Percentiles rank a stretch among this genome's conserved stretches.
Evolutionary conservation across 129 eudicot genomes (phyloP).

Genomic region (Apium graveolens): DNA sequence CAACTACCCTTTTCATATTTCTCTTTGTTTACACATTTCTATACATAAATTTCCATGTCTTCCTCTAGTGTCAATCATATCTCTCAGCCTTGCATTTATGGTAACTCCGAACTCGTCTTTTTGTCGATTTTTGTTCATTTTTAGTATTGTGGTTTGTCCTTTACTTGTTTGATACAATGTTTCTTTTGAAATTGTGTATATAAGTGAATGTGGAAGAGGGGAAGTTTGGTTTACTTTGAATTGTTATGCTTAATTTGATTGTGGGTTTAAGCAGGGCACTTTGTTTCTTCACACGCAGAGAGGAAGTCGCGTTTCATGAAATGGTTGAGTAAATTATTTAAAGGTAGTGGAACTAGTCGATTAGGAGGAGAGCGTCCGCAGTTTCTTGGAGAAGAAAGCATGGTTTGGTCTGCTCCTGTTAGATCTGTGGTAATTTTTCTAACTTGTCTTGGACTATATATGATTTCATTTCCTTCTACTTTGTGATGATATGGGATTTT

Average conservation of each 20-base stretch:
- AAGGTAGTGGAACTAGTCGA: constrained; percentile 41
- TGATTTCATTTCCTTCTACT: background rate
- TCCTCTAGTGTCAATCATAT: constrained; percentile 55
- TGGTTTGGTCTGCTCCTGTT: constrained; percentile 70
- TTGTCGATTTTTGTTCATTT: background rate
- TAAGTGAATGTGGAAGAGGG: background rate
- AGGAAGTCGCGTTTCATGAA: constrained; percentile 78
- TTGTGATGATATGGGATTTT: background rate
- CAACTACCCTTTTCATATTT: constrained; percentile 36
- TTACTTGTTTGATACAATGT: constrained; percentile 8
- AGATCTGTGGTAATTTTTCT: constrained; percentile 61
- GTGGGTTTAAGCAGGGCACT: constrained; percentile 37
- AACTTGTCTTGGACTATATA: background rate
- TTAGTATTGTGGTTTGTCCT: background rate
- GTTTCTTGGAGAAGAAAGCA: constrained; percentile 80
- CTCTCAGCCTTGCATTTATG: constrained; percentile 69
- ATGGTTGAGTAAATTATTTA: constrained; percentile 82
- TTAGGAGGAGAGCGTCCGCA: constrained; percentile 45
- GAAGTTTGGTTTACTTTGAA: background rate
- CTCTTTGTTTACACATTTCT: constrained; percentile 32
- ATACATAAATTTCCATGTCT: constrained; percentile 61
- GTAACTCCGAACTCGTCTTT: constrained; percentile 24
- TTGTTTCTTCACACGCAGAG: constrained; percentile 61
- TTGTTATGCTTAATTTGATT: constrained; percentile 5
- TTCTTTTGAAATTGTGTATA: background rate